Evolutionary conservation across 2,329 filamentous ascomycete genomes (phyloP).

Genomic region (Dryadomyces quercivorus): DNA sequence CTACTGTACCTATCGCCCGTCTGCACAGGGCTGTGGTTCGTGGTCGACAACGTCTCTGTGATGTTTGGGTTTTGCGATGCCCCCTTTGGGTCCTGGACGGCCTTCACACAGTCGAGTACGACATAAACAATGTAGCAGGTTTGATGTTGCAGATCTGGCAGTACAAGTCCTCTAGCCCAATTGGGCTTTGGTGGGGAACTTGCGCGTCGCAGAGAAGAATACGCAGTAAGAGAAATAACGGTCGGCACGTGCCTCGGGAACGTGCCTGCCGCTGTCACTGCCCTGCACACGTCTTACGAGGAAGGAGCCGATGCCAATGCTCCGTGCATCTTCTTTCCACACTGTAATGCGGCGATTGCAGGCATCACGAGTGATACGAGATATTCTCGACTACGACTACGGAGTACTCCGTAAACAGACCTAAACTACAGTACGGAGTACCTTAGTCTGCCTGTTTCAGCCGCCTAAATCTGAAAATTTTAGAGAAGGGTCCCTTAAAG

Average conservation of each 20-base stretch:
- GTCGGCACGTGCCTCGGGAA: too few species aligned
- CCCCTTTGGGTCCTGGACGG: neutral
- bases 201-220: neutral
- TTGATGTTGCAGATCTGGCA: conserved; percentile 10
- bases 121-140: conserved; percentile 6
- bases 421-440: too few species aligned
- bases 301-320: too few species aligned
- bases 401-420: too few species aligned
- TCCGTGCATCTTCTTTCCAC: too few species aligned
- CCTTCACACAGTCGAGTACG: neutral
- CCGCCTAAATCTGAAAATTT: too few species aligned
- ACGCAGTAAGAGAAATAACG: too few species aligned
- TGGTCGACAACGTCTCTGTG: neutral
- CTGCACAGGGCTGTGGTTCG: neutral
- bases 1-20: neutral
- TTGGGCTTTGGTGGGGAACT: neutral
- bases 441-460: too few species aligned
- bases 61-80: neutral
- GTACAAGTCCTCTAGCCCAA: conserved; percentile 1
- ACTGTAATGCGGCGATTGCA: neutral
- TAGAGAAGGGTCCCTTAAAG: too few species aligned
- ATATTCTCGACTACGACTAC: neutral
- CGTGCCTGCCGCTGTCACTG: too few species aligned
- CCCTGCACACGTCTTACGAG: too few species aligned
- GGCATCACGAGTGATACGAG: neutral